Conservation (phyloP, 176 grass and related monocot species). For the Aechmea fasciata region DNA sequence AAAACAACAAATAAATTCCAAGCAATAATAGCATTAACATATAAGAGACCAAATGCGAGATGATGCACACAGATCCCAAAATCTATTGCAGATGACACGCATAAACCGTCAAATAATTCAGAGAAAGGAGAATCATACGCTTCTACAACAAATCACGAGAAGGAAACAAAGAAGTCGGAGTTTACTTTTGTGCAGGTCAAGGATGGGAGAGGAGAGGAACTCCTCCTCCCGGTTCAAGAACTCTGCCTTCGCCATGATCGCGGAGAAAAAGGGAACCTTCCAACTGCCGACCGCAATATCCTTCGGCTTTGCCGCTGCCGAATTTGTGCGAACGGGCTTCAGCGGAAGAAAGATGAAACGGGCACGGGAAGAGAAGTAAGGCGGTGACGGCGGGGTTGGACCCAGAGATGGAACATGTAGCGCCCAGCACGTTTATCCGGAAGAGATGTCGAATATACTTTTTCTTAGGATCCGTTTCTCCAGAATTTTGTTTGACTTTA, state of each 20-base stretch:
- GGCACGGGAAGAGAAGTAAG: not conserved
- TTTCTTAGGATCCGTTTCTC: no score
- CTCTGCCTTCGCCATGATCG: conserved; percentile 59
- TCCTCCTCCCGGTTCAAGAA: conserved; percentile 67
- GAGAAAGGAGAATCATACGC: not conserved
- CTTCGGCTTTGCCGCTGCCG: no score
- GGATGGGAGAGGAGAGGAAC: conserved; percentile 47
- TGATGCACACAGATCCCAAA: not conserved
- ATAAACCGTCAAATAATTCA: not conserved
- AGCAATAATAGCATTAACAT: not conserved
- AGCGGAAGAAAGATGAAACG: not conserved
- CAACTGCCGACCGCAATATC: no score
- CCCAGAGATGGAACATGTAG: no score
- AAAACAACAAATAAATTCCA: not conserved
- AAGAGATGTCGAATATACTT: no score
- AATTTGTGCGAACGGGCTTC: no score
- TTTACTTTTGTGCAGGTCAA: conserved; percentile 56
- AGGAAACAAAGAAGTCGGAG: not conserved
- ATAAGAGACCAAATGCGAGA: not conserved
- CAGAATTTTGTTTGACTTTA: no score
- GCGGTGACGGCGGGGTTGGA: not conserved
- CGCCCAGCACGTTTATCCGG: no score
- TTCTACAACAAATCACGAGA: not conserved
- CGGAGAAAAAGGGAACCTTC: no score
- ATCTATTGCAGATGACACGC: not conserved